Conservation (phyloP, 805 yeast species). For the Metschnikowia hibisci region DNA sequence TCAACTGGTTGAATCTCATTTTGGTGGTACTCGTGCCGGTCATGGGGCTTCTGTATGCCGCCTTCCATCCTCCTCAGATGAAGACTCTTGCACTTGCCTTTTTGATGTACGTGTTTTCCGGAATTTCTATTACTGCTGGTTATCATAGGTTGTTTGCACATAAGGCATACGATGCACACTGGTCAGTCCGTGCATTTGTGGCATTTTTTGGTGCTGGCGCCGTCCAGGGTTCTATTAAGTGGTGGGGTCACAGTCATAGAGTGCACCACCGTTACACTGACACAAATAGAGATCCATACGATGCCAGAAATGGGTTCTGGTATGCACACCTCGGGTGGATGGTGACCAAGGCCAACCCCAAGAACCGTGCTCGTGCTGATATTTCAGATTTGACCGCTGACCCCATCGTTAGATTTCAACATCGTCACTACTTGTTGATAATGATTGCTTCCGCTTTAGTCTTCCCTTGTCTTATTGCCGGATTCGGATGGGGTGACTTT, state of each 20-base stretch:
- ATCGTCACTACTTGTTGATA: constrained; percentile 65
- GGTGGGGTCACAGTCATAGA: constrained; percentile 89
- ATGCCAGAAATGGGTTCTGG: constrained; percentile 82
- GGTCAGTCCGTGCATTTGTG: constrained; percentile 58
- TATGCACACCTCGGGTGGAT: constrained; percentile 85
- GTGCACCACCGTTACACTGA: constrained; percentile 85
- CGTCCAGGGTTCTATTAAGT: constrained; percentile 79
- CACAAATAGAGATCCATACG: constrained; percentile 79
- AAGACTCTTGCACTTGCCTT: constrained; percentile 54
- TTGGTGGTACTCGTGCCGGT: constrained; percentile 61
- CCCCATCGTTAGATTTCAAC: constrained; percentile 78
- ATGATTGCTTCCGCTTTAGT: constrained; percentile 60
- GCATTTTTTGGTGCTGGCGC: constrained; percentile 82
- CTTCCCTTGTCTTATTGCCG: constrained; percentile 51
- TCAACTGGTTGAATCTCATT: constrained; percentile 73
- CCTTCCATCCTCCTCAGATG: constrained; percentile 44
- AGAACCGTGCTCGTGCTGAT: constrained; percentile 76
- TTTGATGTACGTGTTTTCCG: constrained; percentile 54
- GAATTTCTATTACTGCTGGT: constrained; percentile 79
- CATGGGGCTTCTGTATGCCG: constrained; percentile 46
- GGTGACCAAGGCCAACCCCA: constrained; percentile 76
- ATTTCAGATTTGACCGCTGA: constrained; percentile 73
- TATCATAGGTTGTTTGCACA: constrained; percentile 81
- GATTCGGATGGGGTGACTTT: constrained; percentile 28
- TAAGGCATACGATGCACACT: constrained; percentile 61